phyloP scores from a whole-genome alignment of 2,329 filamentous ascomycete genomes.

The Stachybotrys chartarum region DNA sequence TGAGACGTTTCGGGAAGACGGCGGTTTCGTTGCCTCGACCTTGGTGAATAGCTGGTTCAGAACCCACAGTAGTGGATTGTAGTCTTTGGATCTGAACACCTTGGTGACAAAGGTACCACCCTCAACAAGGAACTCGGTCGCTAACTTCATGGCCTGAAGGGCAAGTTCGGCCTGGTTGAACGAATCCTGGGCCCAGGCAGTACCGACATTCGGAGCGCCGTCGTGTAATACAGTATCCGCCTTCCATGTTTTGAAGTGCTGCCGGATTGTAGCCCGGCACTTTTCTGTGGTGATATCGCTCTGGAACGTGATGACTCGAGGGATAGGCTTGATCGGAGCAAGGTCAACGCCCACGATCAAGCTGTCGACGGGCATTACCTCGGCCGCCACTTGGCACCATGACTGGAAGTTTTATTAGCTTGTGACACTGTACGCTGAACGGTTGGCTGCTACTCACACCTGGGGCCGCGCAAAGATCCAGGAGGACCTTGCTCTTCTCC shows the following conservation, averaged over 20 bases:
- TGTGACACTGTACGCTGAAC: background rate
- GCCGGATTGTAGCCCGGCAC: conserved; percentile 80
- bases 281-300: conserved; percentile 98
- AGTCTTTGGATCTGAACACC: conserved; percentile 95
- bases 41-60: conserved; percentile 94
- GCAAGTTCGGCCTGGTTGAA: conserved; percentile 95
- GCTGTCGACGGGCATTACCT: conserved; percentile 85
- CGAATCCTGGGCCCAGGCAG: conserved; percentile 95
- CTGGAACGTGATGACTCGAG: conserved; percentile 89
- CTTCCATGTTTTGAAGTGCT: conserved; percentile 93
- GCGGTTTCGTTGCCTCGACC: conserved; percentile 95
- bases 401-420: conserved; percentile 46
- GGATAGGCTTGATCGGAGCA: conserved; percentile 90
- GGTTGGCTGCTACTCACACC: conserved; percentile 50
- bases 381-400: conserved; percentile 94
- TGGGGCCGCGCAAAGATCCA: conserved; percentile 96
- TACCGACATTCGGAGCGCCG: conserved; percentile 95
- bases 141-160: conserved; percentile 83
- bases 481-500: conserved; percentile 89
- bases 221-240: conserved; percentile 94
- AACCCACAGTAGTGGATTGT: conserved; percentile 92
- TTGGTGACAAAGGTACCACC: conserved; percentile 96
- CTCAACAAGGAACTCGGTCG: conserved; percentile 84
- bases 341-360: conserved; percentile 94
- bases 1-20: conserved; percentile 90